Base-by-base conservation (phyloP, 192 early-diverging fungal species). In the Chytriomyces sp. region DNA sequence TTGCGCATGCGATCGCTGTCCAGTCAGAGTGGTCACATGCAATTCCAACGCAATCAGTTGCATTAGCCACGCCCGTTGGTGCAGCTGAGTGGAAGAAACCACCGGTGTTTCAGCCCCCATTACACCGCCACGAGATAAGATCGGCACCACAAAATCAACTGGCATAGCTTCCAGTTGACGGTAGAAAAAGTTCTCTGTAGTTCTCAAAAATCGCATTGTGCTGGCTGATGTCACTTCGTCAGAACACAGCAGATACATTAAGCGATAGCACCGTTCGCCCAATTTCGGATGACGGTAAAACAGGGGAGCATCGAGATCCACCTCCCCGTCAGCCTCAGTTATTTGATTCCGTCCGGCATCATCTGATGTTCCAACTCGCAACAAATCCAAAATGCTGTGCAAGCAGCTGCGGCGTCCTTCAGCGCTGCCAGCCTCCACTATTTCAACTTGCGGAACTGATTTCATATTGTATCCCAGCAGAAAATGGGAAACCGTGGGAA, bases 31-130 rank as follows among this genome's bases (percentile, higher is more conserved):
- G 8, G 91, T 89, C 44, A 85, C 81, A 69, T 95, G 95, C 46
- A 99, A 84, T 76, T 99, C 97, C 20, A 99, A 80, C 2, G 96
- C 95, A 16, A 95, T 77, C 24, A 90, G 84, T 67, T 93, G 91
- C 87, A 98, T 87, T 10, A 97, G 84, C 96, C 96, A 99, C 0
- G 97, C 88, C 13, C 95, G 91, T 53, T 93, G 92, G 72, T 96
- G 90, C 62, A 99, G 84, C 46, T 75, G 53, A 18, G 83, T 80
- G 5, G 80, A 53, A 45, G 72, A 20, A 28, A 49, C 46, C 5
- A 35, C 11, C 48, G 45, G 20, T 57, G 61, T 76, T 20, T 53
- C 60, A 8, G 73, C 46, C 45, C 44, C 53, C 8, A 49, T 24
- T 35, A 64, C 57, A 26, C 66, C 65, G n/a, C 24, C 43, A 47